Conservation (phyloP, 805 yeast genomes). For the Starmerella gropengiesseri region DNA sequence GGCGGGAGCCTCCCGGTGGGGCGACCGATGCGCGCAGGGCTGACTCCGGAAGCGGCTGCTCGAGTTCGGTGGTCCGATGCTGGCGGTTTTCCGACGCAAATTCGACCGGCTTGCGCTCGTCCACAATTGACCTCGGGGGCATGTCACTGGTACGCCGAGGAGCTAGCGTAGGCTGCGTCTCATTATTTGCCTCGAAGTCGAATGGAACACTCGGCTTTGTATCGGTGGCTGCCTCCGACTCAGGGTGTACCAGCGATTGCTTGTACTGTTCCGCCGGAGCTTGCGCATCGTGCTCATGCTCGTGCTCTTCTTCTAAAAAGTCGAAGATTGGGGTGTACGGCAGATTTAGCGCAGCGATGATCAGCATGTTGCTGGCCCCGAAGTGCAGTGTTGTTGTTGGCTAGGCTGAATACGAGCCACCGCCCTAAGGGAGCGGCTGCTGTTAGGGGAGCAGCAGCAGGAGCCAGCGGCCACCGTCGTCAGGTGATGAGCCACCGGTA, state of each 20-base stretch:
- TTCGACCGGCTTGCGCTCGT: constrained; percentile 18
- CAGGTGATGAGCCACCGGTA: background rate
- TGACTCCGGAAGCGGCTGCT: background rate
- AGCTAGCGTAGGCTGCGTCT: constrained; percentile 5
- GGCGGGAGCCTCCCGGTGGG: background rate
- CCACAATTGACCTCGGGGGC: constrained; percentile 22
- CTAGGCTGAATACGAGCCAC: too few relatives aligned
- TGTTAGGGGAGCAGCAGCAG: too few relatives aligned
- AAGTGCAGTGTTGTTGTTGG: too few relatives aligned
- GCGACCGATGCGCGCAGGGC: background rate
- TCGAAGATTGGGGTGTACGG: constrained; percentile 28
- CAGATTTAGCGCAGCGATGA: constrained; percentile 26
- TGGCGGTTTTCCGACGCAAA: background rate
- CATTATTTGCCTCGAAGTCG: constrained; percentile 14
- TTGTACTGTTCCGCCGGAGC: background rate
- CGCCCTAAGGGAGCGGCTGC: too few relatives aligned
- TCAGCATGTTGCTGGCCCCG: constrained; percentile 17
- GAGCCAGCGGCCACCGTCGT: too few relatives aligned
- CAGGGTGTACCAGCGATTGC: constrained; percentile 14
- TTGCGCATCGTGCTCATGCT: constrained; percentile 2
- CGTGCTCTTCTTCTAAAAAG: background rate
- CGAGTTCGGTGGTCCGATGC: background rate
- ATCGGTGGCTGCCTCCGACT: constrained; percentile 8
- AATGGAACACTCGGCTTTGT: constrained; percentile 21
- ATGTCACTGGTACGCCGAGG: constrained; percentile 11